A percentile compares a stretch with the other conserved stretches of the same genome.
Conservation (phyloP, 2,329 filamentous ascomycete species). For the Zymoseptoria pseudotritici region DNA sequence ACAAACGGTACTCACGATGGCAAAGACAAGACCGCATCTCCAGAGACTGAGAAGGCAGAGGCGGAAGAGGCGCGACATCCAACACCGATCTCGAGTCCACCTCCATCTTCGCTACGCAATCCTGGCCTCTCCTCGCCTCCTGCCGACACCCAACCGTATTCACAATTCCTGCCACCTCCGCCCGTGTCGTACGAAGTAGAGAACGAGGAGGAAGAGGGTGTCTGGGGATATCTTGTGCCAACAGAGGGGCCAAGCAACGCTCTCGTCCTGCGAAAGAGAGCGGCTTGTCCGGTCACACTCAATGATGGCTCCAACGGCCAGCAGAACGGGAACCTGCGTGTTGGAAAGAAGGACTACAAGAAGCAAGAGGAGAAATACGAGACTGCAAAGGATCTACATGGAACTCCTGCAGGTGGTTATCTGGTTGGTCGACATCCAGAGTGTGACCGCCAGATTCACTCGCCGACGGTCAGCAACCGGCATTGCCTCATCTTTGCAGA, state of each 20-base stretch:
- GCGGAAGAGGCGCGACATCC: conserved; percentile 20
- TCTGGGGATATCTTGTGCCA: conserved; percentile 93
- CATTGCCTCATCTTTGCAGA: conserved; percentile 64
- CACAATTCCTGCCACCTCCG: conserved; percentile 71
- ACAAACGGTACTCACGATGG: conserved; percentile 58
- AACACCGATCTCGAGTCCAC: conserved; percentile 35
- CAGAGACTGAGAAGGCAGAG: conserved; percentile 47
- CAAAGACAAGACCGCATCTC: conserved; percentile 61
- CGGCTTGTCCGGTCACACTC: conserved; percentile 56
- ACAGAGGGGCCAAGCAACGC: conserved; percentile 52
- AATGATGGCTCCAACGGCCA: conserved; percentile 27
- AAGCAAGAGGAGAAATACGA: conserved; percentile 57
- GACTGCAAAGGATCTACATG: conserved; percentile 40
- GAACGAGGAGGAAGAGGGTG: conserved; percentile 74
- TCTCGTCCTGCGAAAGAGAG: conserved; percentile 68
- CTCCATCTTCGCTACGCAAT: conserved; percentile 28
- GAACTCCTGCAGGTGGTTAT: conserved; percentile 69
- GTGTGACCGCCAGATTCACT: conserved; percentile 65
- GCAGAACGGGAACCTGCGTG: conserved; percentile 38
- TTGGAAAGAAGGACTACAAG: conserved; percentile 47
- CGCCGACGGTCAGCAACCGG: conserved; percentile 78
- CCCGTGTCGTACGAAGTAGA: conserved; percentile 70
- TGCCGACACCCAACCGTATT: conserved; percentile 69
- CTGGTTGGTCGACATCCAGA: conserved; percentile 88
- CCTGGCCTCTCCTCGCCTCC: conserved; percentile 55